These are phyloP conservation scores for Trichoderma pleuroti DNA, from an alignment of 2,329 filamentous ascomycete species.

Conservation along the genomic window DNA sequence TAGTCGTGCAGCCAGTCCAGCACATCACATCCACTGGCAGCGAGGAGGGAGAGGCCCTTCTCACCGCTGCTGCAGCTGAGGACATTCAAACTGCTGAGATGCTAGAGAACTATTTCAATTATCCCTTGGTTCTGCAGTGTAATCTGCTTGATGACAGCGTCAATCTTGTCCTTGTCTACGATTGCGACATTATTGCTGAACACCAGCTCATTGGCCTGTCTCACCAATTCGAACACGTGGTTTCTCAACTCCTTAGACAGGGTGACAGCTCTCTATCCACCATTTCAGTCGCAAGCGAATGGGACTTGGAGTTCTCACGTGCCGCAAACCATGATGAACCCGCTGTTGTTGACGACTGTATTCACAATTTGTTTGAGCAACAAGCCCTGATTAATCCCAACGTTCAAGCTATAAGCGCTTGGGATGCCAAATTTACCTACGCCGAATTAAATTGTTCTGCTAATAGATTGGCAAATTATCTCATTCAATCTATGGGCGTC, in stretches of 20 bases:
- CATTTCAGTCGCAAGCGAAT: slow-evolving; percentile 12
- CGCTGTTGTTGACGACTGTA: slow-evolving; percentile 7
- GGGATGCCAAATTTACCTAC: slow-evolving; percentile 11
- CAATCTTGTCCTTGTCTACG: slow-evolving; percentile 12
- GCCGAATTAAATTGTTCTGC: neutral
- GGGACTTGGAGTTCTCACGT: slow-evolving; percentile 7
- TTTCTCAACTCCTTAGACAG: slow-evolving; percentile 1
- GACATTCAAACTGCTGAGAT: slow-evolving; percentile 4
- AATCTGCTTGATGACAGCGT: slow-evolving; percentile 1
- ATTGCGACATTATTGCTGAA: slow-evolving; percentile 11
- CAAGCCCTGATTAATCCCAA: neutral
- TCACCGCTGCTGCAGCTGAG: neutral
- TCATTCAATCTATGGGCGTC: neutral
- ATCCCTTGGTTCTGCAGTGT: slow-evolving; percentile 12
- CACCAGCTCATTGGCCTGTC: slow-evolving; percentile 3
- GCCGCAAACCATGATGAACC: neutral
- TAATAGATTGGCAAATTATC: neutral
- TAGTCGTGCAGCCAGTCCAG: slow-evolving; percentile 22
- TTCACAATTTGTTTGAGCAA: slow-evolving; percentile 7
- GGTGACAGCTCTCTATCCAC: neutral
- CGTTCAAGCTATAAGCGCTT: neutral
- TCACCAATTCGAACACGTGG: slow-evolving; percentile 12
- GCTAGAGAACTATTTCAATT: slow-evolving; percentile 18
- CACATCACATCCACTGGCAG: slow-evolving; percentile 9
- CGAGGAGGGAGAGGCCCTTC: neutral